Evolutionary conservation across 2,329 filamentous ascomycete genomes (phyloP).

Genomic region (Aspergillus sp.): DNA sequence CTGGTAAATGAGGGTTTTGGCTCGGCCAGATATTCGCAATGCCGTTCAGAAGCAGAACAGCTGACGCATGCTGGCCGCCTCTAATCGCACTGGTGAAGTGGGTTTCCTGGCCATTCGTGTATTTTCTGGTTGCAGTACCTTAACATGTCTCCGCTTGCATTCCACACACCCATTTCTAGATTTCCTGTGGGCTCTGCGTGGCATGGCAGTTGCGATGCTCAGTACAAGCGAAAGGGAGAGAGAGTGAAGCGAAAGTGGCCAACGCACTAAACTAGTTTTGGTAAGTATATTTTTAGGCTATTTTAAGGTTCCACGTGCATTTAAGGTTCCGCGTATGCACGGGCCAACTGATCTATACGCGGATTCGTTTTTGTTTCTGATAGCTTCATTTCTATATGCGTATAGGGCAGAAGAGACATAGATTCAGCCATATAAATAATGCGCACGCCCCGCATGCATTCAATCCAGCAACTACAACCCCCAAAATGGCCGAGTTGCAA

Average conservation of each 20-base stretch:
- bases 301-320: too few relatives aligned
- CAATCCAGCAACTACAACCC: not conserved
- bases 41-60: constrained; percentile 16
- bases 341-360: constrained; percentile 3
- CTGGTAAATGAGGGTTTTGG: not conserved
- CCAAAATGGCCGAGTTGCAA: constrained; percentile 12
- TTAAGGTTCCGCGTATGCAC: constrained; percentile 14
- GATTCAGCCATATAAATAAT: not conserved
- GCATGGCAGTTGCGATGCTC: constrained; percentile 2
- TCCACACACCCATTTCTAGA: constrained; percentile 29
- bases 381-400: constrained; percentile 7
- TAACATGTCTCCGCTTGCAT: constrained; percentile 32
- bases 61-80: constrained; percentile 25
- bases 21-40: constrained; percentile 9
- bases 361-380: not conserved
- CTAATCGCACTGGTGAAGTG: constrained; percentile 23
- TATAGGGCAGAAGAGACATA: not conserved
- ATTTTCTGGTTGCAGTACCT: constrained; percentile 23
- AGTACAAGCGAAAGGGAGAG: not conserved
- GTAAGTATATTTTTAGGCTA: too few relatives aligned
- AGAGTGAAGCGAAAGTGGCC: too few relatives aligned
- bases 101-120: not conserved
- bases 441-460: not conserved
- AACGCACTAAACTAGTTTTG: too few relatives aligned
- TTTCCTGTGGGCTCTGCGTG: constrained; percentile 26